Percentiles rank a stretch among this genome's conserved stretches.
phyloP scores from a whole-genome alignment of 208 protist species.

The Hexamita inflata region DNA sequence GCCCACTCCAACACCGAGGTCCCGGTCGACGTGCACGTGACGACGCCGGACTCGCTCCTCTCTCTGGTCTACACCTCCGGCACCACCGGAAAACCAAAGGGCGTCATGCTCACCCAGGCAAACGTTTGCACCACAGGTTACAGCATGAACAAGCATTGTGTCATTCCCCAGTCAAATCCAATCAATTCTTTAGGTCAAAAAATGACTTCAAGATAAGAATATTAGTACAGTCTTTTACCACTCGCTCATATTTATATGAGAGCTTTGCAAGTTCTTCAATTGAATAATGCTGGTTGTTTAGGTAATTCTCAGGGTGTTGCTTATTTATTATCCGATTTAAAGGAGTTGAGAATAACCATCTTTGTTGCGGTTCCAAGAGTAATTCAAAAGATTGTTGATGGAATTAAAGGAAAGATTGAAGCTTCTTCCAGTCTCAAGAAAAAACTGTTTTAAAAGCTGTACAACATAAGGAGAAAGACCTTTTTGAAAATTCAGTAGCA shows the following conservation, averaged over 20 bases:
- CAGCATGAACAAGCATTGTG: neutral
- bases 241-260: slow-evolving; percentile 5
- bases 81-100: slow-evolving; percentile 33
- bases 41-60: slow-evolving; percentile 4
- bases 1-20: neutral
- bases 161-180: neutral
- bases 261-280: neutral
- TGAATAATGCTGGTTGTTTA: neutral
- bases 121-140: neutral
- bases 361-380: neutral
- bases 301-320: neutral
- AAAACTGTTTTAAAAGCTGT: neutral
- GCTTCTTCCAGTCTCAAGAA: neutral
- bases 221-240: neutral
- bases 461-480: neutral
- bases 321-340: neutral
- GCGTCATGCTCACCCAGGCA: slow-evolving; percentile 20
- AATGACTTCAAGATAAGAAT: neutral
- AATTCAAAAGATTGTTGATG: neutral
- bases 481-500: neutral
- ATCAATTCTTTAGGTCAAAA: neutral
- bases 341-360: neutral
- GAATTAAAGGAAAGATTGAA: neutral
- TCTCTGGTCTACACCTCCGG: slow-evolving; percentile 39
- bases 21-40: neutral